phyloP scores from a whole-genome alignment of 352 stramenopile genomes.

The Globisporangium nodosum region DNA sequence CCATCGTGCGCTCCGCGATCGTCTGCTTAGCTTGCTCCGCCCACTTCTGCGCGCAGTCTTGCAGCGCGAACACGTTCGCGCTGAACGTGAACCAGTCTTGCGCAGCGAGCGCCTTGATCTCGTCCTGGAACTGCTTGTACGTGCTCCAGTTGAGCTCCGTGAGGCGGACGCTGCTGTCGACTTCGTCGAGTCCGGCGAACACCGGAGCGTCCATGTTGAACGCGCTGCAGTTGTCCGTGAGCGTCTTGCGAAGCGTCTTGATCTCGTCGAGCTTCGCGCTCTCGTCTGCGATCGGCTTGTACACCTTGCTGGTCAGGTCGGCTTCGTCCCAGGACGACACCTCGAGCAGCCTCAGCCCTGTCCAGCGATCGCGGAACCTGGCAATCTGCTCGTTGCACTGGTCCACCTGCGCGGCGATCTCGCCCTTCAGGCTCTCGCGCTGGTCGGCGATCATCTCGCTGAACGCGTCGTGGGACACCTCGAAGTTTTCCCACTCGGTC shows the following conservation, averaged over 20 bases:
- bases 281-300: slow-evolving; percentile 83
- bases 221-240: slow-evolving; percentile 78
- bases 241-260: slow-evolving; percentile 38
- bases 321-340: slow-evolving; percentile 71
- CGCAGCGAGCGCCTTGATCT: slow-evolving; percentile 54
- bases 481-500: slow-evolving; percentile 91
- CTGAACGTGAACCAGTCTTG: slow-evolving; percentile 95
- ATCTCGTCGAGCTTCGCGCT: slow-evolving; percentile 75
- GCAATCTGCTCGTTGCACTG: slow-evolving; percentile 88
- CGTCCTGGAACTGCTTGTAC: slow-evolving; percentile 83
- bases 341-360: slow-evolving; percentile 79
- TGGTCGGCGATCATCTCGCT: slow-evolving; percentile 95
- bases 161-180: slow-evolving; percentile 73
- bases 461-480: slow-evolving; percentile 92
- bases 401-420: slow-evolving; percentile 86
- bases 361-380: slow-evolving; percentile 90
- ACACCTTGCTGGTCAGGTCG: slow-evolving; percentile 60
- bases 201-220: slow-evolving; percentile 84
- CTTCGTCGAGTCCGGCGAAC: slow-evolving; percentile 74
- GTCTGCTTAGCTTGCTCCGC: slow-evolving; percentile 73
- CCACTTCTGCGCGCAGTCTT: slow-evolving; percentile 91
- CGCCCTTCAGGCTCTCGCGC: slow-evolving; percentile 85
- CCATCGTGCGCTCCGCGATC: slow-evolving; percentile 43
- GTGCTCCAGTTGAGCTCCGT: slow-evolving; percentile 79
- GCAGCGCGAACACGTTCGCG: slow-evolving; percentile 89